Evolutionary conservation across 805 yeast species (phyloP), one percentile per base, ranked within the genome.

Genomic region (Metschnikowia reukaufii): DNA sequence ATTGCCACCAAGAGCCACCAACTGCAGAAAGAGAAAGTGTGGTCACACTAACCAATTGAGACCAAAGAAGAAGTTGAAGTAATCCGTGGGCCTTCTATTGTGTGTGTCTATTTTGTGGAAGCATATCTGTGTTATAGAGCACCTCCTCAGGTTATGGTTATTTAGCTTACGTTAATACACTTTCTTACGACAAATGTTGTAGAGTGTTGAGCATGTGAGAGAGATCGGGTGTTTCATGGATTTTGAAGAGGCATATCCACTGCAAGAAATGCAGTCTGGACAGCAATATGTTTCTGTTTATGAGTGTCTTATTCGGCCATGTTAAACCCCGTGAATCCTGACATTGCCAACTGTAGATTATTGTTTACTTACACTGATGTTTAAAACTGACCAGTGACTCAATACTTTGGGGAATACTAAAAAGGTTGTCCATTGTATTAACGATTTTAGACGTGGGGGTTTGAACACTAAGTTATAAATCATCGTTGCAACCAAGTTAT

Each of bases 1-100:
- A 85, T 91, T 94, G 74, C 99, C 99, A 73, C 97, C 99, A 80
- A 95, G 98, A 88, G 99, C 99, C 68, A 94, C 98, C 79, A 94
- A 94, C 97, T 94, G 99, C 86, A 90, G 99, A 84, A 94, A 94
- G 98, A 90, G 97, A 89, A 94, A 94, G 86, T 94, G 99, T 82
- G 99, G 99, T 73, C 99, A 94, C 95, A 83, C 97, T 76, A 94
- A 94, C 86, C 99, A 94, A 84, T 88, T 94, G 79, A 90, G 99
- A 84, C 98, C 98, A 81, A 94, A 92, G 96, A 92, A 92, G 96
- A 92, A 92, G 91, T 84, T 89, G 76, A 90, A 91, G 84, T 91
- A 80, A 78, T 74, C 78, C 71, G 66, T 70, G 56, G 56, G 56
- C 49, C 49, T 40, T 36, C 44, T 43, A 45, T 47, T 43, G 36